Evolutionary conservation across 2,329 filamentous ascomycete genomes (phyloP).

Genomic region (Cladophialophora exuberans): DNA sequence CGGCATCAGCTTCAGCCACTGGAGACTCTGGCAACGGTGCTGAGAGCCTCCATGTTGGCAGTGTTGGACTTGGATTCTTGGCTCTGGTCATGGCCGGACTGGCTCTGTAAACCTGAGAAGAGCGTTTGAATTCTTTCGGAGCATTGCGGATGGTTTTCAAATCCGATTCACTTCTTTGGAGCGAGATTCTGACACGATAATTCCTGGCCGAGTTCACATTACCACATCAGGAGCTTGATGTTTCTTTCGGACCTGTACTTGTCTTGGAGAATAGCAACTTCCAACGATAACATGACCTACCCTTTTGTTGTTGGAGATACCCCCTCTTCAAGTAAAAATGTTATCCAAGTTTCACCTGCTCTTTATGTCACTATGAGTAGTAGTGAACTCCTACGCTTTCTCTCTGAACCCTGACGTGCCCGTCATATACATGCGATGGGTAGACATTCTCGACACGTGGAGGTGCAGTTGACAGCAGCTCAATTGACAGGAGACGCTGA

Average conservation of each 20-base stretch:
- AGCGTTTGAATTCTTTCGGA: neutral
- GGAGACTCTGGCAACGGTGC: slow-evolving; percentile 21
- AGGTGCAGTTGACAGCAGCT: no score
- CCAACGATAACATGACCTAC: no score
- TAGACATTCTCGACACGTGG: no score
- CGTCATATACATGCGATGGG: no score
- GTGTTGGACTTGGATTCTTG: slow-evolving; percentile 27
- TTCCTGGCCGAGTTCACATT: slow-evolving; percentile 1
- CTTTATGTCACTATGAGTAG: no score
- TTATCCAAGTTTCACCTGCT: no score
- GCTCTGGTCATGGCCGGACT: slow-evolving; percentile 32
- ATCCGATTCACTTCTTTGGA: slow-evolving; percentile 4
- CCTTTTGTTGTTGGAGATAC: no score
- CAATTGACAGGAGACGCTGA: no score
- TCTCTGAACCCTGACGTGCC: no score
- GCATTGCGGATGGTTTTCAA: neutral
- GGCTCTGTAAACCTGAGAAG: slow-evolving; percentile 24
- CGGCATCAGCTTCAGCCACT: slow-evolving; percentile 18
- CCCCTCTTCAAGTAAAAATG: no score
- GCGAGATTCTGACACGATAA: neutral
- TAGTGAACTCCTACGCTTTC: no score
- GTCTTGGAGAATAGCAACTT: neutral
- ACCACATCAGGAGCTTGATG: neutral
- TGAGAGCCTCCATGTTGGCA: slow-evolving; percentile 18
- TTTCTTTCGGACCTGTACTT: no score